A percentile compares a stretch with the other conserved stretches of the same genome.
These are phyloP conservation scores for Hericium rajendrae DNA, from an alignment of 768 basidiomycete species.

Conservation along the genomic window DNA sequence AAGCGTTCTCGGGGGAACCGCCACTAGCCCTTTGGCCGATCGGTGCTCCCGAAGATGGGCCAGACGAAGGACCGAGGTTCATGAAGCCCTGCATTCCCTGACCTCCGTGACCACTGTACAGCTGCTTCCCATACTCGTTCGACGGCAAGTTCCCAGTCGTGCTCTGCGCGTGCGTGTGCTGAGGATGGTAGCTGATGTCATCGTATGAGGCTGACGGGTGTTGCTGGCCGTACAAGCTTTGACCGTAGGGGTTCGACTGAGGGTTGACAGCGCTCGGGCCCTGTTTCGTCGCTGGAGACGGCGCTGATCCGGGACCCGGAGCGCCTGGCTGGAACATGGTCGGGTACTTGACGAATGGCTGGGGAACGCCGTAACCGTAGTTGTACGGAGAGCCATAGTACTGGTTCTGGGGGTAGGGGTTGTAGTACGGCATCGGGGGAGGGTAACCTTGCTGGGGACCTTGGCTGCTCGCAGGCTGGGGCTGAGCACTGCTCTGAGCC, in stretches of 20 bases:
- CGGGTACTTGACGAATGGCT: constrained; percentile 70
- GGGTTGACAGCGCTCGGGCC: constrained; percentile 42
- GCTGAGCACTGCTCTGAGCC: constrained; percentile 39
- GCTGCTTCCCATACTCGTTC: constrained; percentile 35
- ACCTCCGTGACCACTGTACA: constrained; percentile 46
- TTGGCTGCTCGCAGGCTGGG: constrained; percentile 51
- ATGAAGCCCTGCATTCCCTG: constrained; percentile 65
- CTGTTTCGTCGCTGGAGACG: constrained; percentile 60
- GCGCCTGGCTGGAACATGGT: constrained; percentile 67
- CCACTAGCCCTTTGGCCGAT: constrained; percentile 37
- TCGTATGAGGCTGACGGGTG: constrained; percentile 41
- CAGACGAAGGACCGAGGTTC: constrained; percentile 31
- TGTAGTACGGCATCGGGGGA: constrained; percentile 50
- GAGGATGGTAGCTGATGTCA: constrained; percentile 47
- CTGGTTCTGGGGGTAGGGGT: constrained; percentile 68
- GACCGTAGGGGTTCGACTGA: constrained; percentile 51
- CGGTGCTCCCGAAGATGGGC: constrained; percentile 36
- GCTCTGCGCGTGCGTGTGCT: constrained; percentile 29
- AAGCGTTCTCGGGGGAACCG: constrained; percentile 61
- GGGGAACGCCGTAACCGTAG: constrained; percentile 45
- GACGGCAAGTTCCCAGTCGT: constrained; percentile 29
- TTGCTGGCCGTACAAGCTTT: constrained; percentile 58
- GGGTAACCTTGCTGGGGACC: constrained; percentile 57
- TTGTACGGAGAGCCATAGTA: constrained; percentile 69
- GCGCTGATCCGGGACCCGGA: constrained; percentile 55